Conservation (phyloP, 1,284 basidiomycete genomes). For the Neonothopanus nambi region DNA sequence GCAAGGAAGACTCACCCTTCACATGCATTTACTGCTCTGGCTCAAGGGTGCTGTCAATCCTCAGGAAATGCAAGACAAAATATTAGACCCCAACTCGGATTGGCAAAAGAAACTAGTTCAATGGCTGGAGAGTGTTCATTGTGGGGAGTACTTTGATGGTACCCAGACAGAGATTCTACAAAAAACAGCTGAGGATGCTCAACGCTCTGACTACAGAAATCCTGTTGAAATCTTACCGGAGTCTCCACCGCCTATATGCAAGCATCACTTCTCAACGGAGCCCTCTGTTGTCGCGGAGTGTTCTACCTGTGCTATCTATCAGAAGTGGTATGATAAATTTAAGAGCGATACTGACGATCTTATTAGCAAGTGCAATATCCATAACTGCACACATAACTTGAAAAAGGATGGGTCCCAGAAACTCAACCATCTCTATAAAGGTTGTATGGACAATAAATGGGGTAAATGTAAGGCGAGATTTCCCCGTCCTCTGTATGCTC, state of each 20-base stretch:
- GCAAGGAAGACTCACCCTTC: constrained; percentile 33
- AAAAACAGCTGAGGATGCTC: not conserved
- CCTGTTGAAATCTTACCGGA: constrained; percentile 14
- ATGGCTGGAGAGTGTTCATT: constrained; percentile 19
- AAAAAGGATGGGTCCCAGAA: not conserved
- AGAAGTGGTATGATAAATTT: not conserved
- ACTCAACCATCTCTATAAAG: too few species aligned
- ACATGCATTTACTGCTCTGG: constrained; percentile 34
- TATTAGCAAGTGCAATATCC: constrained; percentile 2
- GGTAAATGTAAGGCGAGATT: constrained; percentile 29
- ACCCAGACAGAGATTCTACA: constrained; percentile 4
- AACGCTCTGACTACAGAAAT: not conserved
- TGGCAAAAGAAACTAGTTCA: constrained; percentile 20
- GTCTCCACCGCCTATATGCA: constrained; percentile 18
- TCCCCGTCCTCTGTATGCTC: constrained; percentile 20
- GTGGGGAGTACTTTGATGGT: constrained; percentile 17
- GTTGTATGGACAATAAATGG: constrained; percentile 20
- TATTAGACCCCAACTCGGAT: constrained; percentile 18
- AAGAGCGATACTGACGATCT: not conserved
- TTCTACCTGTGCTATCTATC: not conserved
- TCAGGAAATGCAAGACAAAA: constrained; percentile 25
- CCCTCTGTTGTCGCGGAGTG: too few species aligned
- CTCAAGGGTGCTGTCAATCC: constrained; percentile 25
- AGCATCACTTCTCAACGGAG: too few species aligned
- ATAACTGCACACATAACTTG: constrained; percentile 17